Base-by-base conservation (phyloP, 768 basidiomycete genomes). In the Russula sp. region DNA sequence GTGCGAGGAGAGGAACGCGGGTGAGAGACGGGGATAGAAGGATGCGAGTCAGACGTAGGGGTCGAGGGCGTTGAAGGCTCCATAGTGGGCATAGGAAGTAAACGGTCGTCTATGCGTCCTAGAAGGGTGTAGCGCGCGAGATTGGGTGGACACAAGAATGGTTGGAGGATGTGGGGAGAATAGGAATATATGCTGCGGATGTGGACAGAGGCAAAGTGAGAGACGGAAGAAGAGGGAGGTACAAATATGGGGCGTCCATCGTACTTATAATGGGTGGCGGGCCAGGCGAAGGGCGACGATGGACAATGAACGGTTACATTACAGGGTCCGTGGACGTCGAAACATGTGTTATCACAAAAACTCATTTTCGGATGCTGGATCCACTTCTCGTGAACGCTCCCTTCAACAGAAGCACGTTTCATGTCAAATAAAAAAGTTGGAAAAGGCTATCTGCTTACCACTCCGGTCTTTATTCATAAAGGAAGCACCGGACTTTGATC, bases 1-100 rank as follows among this genome's bases (percentile, higher is more conserved):
- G 68, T 67, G 51, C 63, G 68, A 18, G 68, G 66, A 44, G 68
- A 69, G 30, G 68, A 69, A 49, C 68, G 66, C 49, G 68, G 68
- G 52, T 67, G 68, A 57, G 68, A 69, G 52, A 69, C 53, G 20
- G 68, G 68, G 34, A 69, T 67, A 60, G 68, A 54, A 51, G 68
- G 63, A 44, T 67, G 61, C 44, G 60, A 40, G 52, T 59, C 57
- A 40, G 61, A 59, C n/a, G 60, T 50, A 51, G 67, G 59, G 49
- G 62, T 61, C 40, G 67, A 57, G 49, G 64, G 67, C 30, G 64
- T 61, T 49, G 56, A 42, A 32, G 67, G 64, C 60, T 57, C 64
- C 62, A 66, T 65, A 59, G 57, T 55, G n/a, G 63, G 48, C 63
- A 60, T 64, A 54, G 66, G 48, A 28, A 55, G 57, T 48, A 38